These are phyloP conservation scores for Xylaria nigripes DNA, from an alignment of 495 filamentous ascomycete species.

Conservation along the genomic window DNA sequence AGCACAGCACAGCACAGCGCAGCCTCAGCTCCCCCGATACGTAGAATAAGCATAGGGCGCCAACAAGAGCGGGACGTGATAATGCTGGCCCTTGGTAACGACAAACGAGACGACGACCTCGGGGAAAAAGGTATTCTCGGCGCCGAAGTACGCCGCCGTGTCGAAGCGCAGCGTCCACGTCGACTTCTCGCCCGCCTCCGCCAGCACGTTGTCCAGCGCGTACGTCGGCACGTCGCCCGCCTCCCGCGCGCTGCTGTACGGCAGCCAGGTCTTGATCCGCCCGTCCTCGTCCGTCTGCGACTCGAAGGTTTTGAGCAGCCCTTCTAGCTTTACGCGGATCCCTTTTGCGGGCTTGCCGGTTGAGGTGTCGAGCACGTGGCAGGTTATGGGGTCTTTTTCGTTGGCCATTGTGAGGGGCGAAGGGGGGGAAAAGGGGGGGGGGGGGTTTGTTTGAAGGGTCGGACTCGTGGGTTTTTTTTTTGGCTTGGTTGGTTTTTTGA, in stretches of 20 bases:
- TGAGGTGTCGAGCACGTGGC: conserved; percentile 55
- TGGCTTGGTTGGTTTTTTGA: too few relatives aligned
- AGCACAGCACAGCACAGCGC: too few relatives aligned
- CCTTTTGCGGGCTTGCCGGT: conserved; percentile 59
- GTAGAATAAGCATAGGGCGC: conserved; percentile 90
- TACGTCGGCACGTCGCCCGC: conserved; percentile 44
- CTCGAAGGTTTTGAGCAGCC: conserved; percentile 51
- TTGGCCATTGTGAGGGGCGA: conserved; percentile 14
- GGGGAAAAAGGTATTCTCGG: conserved; percentile 74
- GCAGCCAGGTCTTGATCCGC: conserved; percentile 70
- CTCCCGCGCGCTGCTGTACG: conserved; percentile 37
- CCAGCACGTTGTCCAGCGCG: conserved; percentile 43
- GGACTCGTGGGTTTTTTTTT: too few relatives aligned
- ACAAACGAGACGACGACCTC: conserved; percentile 83
- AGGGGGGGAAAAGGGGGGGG: not conserved
- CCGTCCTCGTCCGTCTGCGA: conserved; percentile 79
- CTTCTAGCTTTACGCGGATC: conserved; percentile 69
- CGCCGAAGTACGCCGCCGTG: conserved; percentile 67
- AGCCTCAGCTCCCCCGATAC: conserved; percentile 69
- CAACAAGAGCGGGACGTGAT: conserved; percentile 86
- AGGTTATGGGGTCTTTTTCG: conserved; percentile 48
- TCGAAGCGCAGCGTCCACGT: conserved; percentile 71
- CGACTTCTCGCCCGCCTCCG: conserved; percentile 24
- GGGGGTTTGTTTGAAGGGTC: not conserved
- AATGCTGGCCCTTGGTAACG: conserved; percentile 66